phyloP scores from a whole-genome alignment of 257 asterid species.

The Nicotiana undulata region DNA sequence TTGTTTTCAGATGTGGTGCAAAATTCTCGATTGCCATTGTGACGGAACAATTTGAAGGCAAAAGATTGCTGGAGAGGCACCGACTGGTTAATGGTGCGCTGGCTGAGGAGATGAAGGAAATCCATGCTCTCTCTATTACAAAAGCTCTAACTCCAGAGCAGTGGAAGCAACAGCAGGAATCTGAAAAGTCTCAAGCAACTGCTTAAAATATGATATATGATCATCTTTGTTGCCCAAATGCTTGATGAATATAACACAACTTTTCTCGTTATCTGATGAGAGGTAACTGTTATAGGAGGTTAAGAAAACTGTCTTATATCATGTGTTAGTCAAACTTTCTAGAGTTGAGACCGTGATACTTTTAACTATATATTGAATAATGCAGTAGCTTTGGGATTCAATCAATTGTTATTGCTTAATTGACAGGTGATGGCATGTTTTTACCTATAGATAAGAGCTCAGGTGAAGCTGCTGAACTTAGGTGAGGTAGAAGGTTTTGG shows the following conservation, averaged over 20 bases:
- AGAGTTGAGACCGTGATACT: not conserved
- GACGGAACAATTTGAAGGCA: conserved; percentile 72
- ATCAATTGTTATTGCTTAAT: not conserved
- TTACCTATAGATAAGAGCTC: too few relatives aligned
- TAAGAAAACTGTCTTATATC: not conserved
- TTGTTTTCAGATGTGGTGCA: conserved; percentile 67
- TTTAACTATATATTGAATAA: not conserved
- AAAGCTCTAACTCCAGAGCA: conserved; percentile 74
- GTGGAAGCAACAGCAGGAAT: conserved; percentile 59
- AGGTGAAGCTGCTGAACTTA: not conserved
- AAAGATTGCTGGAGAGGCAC: conserved; percentile 87
- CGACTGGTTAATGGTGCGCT: conserved; percentile 70
- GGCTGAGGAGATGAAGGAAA: conserved; percentile 68
- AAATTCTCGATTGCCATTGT: conserved; percentile 65
- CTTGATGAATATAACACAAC: not conserved
- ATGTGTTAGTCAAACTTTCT: not conserved
- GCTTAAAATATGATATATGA: conserved; percentile 17
- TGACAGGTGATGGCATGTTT: not conserved
- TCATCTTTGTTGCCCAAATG: not conserved
- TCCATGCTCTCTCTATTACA: conserved; percentile 84
- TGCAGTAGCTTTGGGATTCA: not conserved
- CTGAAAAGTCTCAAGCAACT: conserved; percentile 43
- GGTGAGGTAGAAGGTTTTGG: not conserved
- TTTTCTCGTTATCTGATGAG: not conserved
- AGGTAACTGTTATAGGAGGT: not conserved